Base-by-base conservation (phyloP, 1,284 basidiomycete species). In the Moniliella sp. region DNA sequence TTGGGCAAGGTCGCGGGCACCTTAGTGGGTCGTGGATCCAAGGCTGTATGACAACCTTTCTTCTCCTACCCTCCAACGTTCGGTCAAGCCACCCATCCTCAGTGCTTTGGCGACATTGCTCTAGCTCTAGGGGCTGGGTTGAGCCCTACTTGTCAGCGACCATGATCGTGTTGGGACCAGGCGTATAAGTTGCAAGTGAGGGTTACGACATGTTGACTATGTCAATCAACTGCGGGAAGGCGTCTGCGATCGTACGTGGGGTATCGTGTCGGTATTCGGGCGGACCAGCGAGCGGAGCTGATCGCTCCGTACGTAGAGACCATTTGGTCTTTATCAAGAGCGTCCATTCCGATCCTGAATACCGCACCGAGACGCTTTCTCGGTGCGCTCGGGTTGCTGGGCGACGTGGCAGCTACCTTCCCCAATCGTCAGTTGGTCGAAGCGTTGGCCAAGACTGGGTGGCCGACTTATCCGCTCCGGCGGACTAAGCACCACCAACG, bases 71-170 rank as follows among this genome's bases (percentile, higher is more conserved):
- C 68, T 97, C 37, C 79, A 84, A 59, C 73, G 88, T 34, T 80
- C 78, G 45, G 91, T 94, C 57, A 99, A 99, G 69, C 88, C 94
- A 27, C 76, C 78, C 10, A 83, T 94, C 48, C 66, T 97, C 39
- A 76, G 79, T 10, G 81, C 63, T 97, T 99, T 54, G 91, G 91
- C 21, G 88, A 99, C 60, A 78, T 99, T 44, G 88, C 86, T 5
- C 69, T 97, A 14, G 86, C 91, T 1, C 77, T 93, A 42, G 83
- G 82, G 1, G 50, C 47, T 15, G 67, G 67, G 8, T 99, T 60
- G 78, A 80, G 52, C 83, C 83, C 1, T 97, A 78, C 63, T 67
- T 93, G 30, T 73, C 75, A 39, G 80, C 79, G 5, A 81, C 82
- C 3, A 86, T 93, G 80, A 71, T 67, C 29, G 86, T 97, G 15